phyloP scores from a whole-genome alignment of 2,329 filamentous ascomycete species.

The Cordyceps javanica region DNA sequence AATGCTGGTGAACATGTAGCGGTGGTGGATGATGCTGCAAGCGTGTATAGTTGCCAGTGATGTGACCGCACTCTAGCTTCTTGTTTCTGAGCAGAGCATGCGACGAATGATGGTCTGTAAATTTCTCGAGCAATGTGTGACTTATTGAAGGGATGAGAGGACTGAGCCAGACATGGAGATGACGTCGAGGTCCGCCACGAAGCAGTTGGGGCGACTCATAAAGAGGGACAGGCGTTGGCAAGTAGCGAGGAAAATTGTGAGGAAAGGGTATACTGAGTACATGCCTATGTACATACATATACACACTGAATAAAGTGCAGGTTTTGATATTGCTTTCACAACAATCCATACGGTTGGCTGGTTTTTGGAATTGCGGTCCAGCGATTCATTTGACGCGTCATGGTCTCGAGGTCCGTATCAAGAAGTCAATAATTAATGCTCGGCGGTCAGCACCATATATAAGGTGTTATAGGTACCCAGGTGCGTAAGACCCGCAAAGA shows the following conservation, averaged over 20 bases:
- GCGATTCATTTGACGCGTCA: not conserved
- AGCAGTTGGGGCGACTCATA: not conserved
- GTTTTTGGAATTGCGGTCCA: too few species aligned
- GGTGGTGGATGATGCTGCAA: not conserved
- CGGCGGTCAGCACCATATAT: not conserved
- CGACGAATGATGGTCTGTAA: too few species aligned
- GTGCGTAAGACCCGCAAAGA: not conserved
- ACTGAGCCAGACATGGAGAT: not conserved
- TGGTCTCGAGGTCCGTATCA: too few species aligned
- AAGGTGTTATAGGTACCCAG: too few species aligned
- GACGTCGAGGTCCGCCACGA: not conserved
- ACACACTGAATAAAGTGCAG: too few species aligned
- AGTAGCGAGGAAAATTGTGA: not conserved
- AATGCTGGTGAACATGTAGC: not conserved
- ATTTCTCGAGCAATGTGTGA: not conserved
- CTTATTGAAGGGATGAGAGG: not conserved
- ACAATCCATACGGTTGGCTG: too few species aligned
- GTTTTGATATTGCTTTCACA: too few species aligned
- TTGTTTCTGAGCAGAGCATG: not conserved
- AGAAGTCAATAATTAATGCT: not conserved
- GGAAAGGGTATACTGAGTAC: not conserved
- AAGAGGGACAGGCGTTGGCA: not conserved
- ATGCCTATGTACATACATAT: too few species aligned
- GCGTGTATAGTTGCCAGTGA: too few species aligned
- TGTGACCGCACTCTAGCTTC: too few species aligned